Evolutionary conservation across 345 rosid genomes (phyloP).

Genomic region (Heritiera fomes): DNA sequence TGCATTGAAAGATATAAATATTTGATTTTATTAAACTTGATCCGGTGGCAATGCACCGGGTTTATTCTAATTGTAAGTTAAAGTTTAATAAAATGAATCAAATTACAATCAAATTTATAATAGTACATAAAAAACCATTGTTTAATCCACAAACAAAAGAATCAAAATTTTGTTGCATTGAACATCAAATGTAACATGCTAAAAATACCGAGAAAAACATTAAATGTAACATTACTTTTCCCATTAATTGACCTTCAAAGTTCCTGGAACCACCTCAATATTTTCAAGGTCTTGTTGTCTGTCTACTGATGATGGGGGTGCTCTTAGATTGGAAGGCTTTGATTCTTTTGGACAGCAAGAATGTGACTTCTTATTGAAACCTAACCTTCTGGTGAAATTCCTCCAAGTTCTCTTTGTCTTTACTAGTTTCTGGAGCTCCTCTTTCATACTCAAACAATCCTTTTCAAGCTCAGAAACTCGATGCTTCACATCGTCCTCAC

Average conservation of each 20-base stretch:
- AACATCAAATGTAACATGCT: neutral
- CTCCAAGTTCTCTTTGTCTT: conserved; percentile 63
- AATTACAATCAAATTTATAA: conserved; percentile 3
- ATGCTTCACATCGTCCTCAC: conserved; percentile 43
- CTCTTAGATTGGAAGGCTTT: conserved; percentile 34
- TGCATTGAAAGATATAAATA: no score
- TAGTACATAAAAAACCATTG: neutral
- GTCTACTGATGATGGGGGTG: conserved; percentile 21
- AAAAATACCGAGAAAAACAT: neutral
- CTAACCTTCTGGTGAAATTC: conserved; percentile 47
- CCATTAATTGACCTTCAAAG: conserved; percentile 15
- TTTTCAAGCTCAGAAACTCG: conserved; percentile 66
- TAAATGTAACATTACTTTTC: neutral
- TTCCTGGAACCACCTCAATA: conserved; percentile 26
- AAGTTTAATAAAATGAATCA: neutral
- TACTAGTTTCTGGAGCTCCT: conserved; percentile 60
- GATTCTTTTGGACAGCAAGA: conserved; percentile 52
- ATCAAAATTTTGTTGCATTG: neutral
- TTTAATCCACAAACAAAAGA: no score
- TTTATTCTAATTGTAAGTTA: no score
- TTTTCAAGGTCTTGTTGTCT: conserved; percentile 28
- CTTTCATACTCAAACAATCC: conserved; percentile 66
- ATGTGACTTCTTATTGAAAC: conserved; percentile 54
- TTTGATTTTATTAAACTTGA: no score
- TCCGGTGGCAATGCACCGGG: no score